Base-by-base conservation (phyloP, 148 eudicot species). In the Spergularia marina region DNA sequence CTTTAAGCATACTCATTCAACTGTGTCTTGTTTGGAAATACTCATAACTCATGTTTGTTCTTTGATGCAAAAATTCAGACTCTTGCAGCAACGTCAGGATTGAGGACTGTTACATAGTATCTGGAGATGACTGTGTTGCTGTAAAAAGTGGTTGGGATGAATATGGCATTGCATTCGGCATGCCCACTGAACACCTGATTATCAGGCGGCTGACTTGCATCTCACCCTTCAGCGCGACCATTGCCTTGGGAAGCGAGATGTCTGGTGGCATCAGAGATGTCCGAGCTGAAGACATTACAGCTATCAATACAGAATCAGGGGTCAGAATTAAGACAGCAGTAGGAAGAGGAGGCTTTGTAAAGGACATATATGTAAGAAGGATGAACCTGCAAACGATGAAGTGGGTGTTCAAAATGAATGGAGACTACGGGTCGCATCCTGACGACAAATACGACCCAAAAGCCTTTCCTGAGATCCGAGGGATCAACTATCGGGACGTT, bases 91-190 rank as follows among this genome's bases (percentile, higher is more conserved):
- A 95, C 74, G 84, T 86, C 1, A 78, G 90, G 71, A 95, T 95
- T 5, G 94, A 95, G 72, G 96, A 92, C 86, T 89, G 94, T 82
- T 90, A 92, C 88, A 95, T 95, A 36, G 91, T 95, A 36, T 95
- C 99, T 0, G 99, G 99, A 8, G 99, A 95, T 34, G 99, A 95
- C 49, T 95, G 99, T 77, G 76, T 95, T 0, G 99, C 99, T 0
- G 94, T 95, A 11, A 95, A 95, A 77, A 95, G 99, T 20, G 99
- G 99, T 1, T 92, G 97, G 97, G 99, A 95, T n/a, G 92, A 92
- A 83, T 95, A 92, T 44, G 99, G 99, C n/a, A 95, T 95, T 18
- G 74, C 92, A 6, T 90, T 72, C 21, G 94, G 83, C n/a, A 95
- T 92, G 99, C 99, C 99, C n/a, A 92, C 99, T 4, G 83, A 86